Conservation (phyloP, 331 rosid species). For the Phaseolus coccineus region DNA sequence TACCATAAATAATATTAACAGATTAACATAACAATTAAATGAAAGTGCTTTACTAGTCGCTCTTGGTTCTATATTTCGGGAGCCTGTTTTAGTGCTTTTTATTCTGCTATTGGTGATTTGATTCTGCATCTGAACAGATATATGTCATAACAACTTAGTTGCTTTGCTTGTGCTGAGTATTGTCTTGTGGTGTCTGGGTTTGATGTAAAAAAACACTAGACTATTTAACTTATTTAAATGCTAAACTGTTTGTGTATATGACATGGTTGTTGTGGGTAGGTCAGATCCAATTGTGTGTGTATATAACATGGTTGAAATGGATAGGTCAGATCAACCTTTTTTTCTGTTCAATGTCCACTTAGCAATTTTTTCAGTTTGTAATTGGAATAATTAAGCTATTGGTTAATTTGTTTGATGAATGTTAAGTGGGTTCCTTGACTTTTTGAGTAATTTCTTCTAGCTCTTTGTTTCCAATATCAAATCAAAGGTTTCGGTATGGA, state of each 20-base stretch:
- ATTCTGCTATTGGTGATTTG: neutral
- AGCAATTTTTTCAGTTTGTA: neutral
- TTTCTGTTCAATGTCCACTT: neutral
- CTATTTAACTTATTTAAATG: neutral
- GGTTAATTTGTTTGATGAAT: slow-evolving; percentile 21
- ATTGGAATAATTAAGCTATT: neutral
- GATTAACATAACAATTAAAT: neutral
- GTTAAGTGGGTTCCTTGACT: slow-evolving; percentile 5
- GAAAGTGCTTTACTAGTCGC: neutral
- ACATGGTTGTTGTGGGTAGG: neutral
- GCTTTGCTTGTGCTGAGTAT: neutral
- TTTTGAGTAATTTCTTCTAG: slow-evolving; percentile 20
- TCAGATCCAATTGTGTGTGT: neutral
- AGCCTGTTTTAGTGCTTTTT: neutral
- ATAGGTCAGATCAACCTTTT: neutral
- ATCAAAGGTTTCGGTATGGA: neutral
- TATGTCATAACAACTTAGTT: neutral
- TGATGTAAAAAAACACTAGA: neutral
- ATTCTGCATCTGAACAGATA: neutral
- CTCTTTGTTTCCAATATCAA: slow-evolving; percentile 14
- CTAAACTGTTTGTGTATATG: neutral
- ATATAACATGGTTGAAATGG: neutral
- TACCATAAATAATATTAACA: neutral
- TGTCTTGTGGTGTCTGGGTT: neutral
- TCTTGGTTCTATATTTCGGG: neutral